These are phyloP conservation scores for Xerocomus amazonicus DNA, from an alignment of 1,284 basidiomycete genomes.

Conservation along the genomic window DNA sequence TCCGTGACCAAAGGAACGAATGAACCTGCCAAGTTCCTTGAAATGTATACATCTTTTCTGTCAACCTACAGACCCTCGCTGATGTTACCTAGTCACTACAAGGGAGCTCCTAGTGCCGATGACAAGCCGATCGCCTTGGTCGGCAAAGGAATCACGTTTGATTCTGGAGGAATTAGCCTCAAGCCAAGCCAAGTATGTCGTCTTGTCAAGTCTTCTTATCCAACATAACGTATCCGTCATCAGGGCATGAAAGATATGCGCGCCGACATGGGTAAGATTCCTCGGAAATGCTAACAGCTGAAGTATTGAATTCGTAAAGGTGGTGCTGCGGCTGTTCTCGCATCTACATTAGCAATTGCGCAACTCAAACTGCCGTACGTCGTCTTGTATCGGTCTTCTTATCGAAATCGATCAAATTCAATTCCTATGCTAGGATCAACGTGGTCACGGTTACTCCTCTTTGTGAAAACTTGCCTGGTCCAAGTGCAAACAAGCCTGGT, in stretches of 20 bases:
- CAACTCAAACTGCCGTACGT: conserved; percentile 73
- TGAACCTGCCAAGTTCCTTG: conserved; percentile 84
- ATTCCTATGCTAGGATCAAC: conserved; percentile 54
- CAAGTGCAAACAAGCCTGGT: conserved; percentile 84
- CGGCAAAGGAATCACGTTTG: conserved; percentile 88
- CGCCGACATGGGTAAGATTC: conserved; percentile 70
- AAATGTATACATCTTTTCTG: conserved; percentile 55
- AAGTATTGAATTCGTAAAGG: conserved; percentile 34
- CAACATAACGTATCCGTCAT: background rate
- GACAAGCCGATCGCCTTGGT: conserved; percentile 73
- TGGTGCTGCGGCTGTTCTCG: conserved; percentile 77
- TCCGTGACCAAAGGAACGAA: conserved; percentile 82
- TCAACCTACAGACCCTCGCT: background rate
- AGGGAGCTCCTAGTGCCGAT: conserved; percentile 57
- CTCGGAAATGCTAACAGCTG: background rate
- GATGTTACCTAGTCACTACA: conserved; percentile 61
- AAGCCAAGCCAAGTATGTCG: conserved; percentile 68
- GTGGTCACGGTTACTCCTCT: conserved; percentile 70
- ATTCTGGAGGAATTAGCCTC: conserved; percentile 86
- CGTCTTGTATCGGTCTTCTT: conserved; percentile 6
- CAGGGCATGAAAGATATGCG: conserved; percentile 80
- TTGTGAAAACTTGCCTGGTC: conserved; percentile 87
- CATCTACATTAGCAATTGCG: conserved; percentile 75
- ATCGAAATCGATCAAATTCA: background rate
- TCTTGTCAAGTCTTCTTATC: conserved; percentile 10